Conservation (phyloP, 805 yeast species). For the Starmerella riodocensis region DNA sequence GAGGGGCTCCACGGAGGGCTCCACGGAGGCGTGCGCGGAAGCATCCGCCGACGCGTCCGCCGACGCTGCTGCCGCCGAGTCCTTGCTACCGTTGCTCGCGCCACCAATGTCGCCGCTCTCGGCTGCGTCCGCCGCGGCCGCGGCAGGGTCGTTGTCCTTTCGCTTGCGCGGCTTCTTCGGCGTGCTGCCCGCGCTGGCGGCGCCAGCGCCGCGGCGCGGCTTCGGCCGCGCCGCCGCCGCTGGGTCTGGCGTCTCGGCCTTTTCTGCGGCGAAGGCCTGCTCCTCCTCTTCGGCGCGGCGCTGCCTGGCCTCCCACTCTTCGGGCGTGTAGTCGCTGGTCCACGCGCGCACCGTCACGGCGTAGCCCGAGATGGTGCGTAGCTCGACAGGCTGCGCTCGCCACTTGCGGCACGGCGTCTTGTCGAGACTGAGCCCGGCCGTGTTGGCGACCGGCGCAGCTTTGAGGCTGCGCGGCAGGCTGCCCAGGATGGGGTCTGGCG, state of each 20-base stretch:
- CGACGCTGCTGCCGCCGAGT: not conserved
- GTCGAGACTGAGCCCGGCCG: conserved; percentile 31
- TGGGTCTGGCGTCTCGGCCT: not conserved
- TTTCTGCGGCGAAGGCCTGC: not conserved
- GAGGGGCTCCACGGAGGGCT: not conserved
- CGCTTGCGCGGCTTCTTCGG: not conserved
- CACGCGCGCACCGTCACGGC: conserved; percentile 29
- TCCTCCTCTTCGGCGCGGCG: conserved; percentile 5
- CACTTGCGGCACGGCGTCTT: conserved; percentile 35
- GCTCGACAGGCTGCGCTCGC: conserved; percentile 30
- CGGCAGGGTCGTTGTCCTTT: not conserved
- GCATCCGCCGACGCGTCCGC: not conserved
- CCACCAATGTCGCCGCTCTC: too few species aligned
- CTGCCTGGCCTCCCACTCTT: conserved; percentile 7
- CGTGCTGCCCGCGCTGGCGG: not conserved
- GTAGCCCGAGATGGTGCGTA: conserved; percentile 37
- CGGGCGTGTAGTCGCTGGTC: conserved; percentile 27
- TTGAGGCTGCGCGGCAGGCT: conserved; percentile 18
- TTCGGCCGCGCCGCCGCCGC: not conserved
- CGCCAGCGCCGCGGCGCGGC: too few species aligned
- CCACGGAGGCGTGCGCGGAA: not conserved
- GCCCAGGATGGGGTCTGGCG: conserved; percentile 17
- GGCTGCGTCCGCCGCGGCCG: not conserved
- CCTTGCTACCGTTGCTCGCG: too few species aligned
- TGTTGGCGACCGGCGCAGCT: conserved; percentile 25